Evolutionary conservation across 192 early-diverging fungal species (phyloP), one percentile per base, ranked within the genome.

Genomic region (Oehlia diaphana): DNA sequence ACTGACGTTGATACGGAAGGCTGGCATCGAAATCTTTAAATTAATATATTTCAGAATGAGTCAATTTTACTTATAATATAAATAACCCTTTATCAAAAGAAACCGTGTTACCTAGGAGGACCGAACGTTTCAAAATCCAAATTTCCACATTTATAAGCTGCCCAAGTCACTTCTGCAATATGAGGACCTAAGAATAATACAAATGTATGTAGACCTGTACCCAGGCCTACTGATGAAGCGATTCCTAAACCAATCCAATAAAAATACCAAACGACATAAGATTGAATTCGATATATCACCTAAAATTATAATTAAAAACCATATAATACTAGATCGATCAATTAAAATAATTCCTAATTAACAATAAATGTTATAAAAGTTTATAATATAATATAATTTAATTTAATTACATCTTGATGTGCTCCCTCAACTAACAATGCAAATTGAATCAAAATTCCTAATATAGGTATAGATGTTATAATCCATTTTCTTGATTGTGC

Each of bases 191-290:
- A 86, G 78, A 98, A 98, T 16, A 98, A 85, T 39, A 97, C 89
- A 85, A 98, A 98, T 9, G 97, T 97, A 84, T 97, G 97, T 73
- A 98, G 86, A 8, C 97, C 97, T 2, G 96, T 95, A 4, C 97
- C 97, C 58, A 98, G 88, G 4, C 97, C 97, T 64, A 98, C 93
- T 8, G 96, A 96, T 16, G 96, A 97, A 8, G 93, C 88, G 12
- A 97, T 86, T 7, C 97, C 97, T 31, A 98, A 86, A 9, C 92
- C 72, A 14, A 94, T 79, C 97, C 97, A 98, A 86, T 95, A 97
- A 33, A 89, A 90, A 84, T 94, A 94, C 96, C 96, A 98, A 23
- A 88, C 76, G 16, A 94, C 42, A 78, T 90, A 83, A 9, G 89
- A 85, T 82, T 94, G 91, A 23, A 93, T 50, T 63, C 81, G 76